A percentile compares a stretch with the other conserved stretches of the same genome.
Conservation (phyloP, 108 stramenopile genomes). For the Cyclotella cryptica region DNA sequence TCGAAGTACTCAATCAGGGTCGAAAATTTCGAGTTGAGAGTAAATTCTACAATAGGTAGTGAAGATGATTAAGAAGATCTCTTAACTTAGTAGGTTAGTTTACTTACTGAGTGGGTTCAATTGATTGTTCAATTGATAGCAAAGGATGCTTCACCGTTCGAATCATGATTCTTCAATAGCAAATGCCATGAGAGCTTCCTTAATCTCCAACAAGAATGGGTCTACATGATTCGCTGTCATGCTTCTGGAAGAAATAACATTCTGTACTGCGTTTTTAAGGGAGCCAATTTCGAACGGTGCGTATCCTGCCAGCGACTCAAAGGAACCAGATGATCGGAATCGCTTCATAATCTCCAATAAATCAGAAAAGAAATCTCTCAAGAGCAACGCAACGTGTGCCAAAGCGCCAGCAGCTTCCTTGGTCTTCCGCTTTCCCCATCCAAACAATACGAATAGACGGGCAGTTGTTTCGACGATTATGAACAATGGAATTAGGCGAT, state of each 20-base stretch:
- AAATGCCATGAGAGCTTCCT: conserved; percentile 14
- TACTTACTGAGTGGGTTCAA: too few species aligned
- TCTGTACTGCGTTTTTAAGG: conserved; percentile 26
- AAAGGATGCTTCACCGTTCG: too few species aligned
- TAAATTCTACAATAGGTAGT: not conserved
- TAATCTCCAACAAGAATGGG: conserved; percentile 48
- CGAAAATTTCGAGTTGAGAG: not conserved
- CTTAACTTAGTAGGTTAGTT: too few species aligned
- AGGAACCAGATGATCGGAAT: conserved; percentile 21
- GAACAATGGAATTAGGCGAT: conserved; percentile 68
- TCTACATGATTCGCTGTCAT: conserved; percentile 48
- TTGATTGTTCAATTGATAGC: too few species aligned
- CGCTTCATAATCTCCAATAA: conserved; percentile 44
- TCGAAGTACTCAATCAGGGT: not conserved
- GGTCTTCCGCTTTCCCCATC: conserved; percentile 86
- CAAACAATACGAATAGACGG: conserved; percentile 60
- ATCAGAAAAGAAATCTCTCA: conserved; percentile 55
- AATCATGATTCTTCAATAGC: conserved; percentile 1
- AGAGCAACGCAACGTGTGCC: conserved; percentile 50
- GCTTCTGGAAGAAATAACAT: conserved; percentile 26
- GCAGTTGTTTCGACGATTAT: conserved; percentile 67
- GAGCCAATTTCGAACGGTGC: conserved; percentile 13
- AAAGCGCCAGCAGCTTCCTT: conserved; percentile 66
- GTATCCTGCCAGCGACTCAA: conserved; percentile 5
- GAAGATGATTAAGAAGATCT: too few species aligned